phyloP scores from a whole-genome alignment of 768 basidiomycete genomes.

The Fomitopsis serialis region DNA sequence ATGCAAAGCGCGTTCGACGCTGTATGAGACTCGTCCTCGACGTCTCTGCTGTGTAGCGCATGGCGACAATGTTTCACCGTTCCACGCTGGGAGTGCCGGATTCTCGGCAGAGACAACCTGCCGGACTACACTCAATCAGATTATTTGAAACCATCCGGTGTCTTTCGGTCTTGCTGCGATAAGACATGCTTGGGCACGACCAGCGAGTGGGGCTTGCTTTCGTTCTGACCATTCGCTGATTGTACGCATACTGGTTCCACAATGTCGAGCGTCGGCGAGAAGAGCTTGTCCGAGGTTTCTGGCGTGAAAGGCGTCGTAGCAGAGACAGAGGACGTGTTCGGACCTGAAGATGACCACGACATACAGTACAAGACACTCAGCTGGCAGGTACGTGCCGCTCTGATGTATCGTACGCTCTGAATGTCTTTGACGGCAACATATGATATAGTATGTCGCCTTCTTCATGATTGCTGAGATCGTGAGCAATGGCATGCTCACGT shows the following conservation, averaged over 20 bases:
- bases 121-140: too few species aligned
- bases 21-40: too few species aligned
- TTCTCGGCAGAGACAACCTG: too few species aligned
- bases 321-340: constrained; percentile 36
- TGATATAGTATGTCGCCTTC: constrained; percentile 36
- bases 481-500: constrained; percentile 50
- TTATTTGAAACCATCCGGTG: too few species aligned
- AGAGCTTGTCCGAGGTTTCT: not conserved
- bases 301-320: not conserved
- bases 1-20: too few species aligned
- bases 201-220: too few species aligned
- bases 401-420: not conserved
- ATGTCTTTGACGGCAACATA: not conserved
- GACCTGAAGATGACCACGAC: constrained; percentile 36
- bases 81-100: too few species aligned
- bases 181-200: too few species aligned
- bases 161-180: too few species aligned
- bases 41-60: too few species aligned
- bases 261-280: not conserved
- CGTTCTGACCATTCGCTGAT: not conserved
- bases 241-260: not conserved
- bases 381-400: constrained; percentile 35
- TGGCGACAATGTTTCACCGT: too few species aligned
- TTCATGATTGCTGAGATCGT: constrained; percentile 57
- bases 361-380: constrained; percentile 49